Evolutionary conservation across 2,329 filamentous ascomycete genomes (phyloP).

Genomic region (Keithomyces neogunnii): DNA sequence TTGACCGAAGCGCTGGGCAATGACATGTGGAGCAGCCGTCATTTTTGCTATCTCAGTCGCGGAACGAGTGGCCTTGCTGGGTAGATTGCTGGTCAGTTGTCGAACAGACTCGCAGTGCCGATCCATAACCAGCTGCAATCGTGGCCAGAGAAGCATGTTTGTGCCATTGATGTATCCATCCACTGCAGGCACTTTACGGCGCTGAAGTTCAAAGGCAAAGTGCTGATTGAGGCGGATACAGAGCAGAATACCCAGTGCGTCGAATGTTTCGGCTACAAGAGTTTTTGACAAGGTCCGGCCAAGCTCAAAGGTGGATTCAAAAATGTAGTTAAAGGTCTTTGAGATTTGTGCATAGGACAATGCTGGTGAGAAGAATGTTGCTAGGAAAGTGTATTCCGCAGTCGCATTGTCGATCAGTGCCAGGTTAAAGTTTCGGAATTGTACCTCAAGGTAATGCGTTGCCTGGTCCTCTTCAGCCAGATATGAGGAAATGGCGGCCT

Average conservation of each 20-base stretch:
- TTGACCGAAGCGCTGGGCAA: conserved; percentile 94
- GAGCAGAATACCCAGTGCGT: conserved; percentile 80
- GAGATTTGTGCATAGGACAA: conserved; percentile 70
- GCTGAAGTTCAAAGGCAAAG: conserved; percentile 86
- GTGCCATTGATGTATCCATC: conserved; percentile 92
- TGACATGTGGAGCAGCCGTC: conserved; percentile 77
- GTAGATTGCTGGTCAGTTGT: conserved; percentile 46
- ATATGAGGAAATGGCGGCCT: conserved; percentile 75
- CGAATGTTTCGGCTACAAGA: conserved; percentile 68
- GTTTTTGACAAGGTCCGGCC: conserved; percentile 69
- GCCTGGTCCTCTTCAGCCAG: conserved; percentile 83
- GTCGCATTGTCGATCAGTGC: conserved; percentile 90
- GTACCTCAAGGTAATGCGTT: conserved; percentile 79
- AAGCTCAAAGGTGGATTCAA: conserved; percentile 80
- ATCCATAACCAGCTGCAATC: conserved; percentile 91
- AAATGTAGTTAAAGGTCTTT: conserved; percentile 78
- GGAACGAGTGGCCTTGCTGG: conserved; percentile 30
- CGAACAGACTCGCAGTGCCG: conserved; percentile 83
- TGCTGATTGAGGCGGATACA: conserved; percentile 91
- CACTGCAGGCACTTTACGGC: conserved; percentile 78
- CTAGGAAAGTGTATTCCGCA: conserved; percentile 90
- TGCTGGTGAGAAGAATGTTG: conserved; percentile 76
- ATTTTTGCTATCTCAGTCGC: conserved; percentile 48
- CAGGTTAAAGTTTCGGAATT: conserved; percentile 91
- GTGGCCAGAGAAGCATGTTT: conserved; percentile 93